Conservation (phyloP, 2,329 filamentous ascomycete genomes). For the Rhinocladiella mackenziei region DNA sequence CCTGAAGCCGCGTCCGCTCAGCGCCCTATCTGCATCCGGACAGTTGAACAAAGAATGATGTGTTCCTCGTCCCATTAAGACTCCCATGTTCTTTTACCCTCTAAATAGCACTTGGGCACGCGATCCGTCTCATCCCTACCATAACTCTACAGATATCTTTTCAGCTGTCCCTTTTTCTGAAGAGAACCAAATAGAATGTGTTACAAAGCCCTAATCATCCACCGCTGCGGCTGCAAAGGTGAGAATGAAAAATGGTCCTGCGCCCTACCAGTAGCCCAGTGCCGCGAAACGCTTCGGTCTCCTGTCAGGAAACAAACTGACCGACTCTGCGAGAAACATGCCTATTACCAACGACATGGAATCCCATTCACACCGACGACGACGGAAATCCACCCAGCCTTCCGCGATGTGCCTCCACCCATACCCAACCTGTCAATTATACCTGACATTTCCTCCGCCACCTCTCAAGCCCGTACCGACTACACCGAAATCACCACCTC, state of each 20-base stretch:
- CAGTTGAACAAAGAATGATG: background rate
- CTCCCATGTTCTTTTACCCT: too few relatives aligned
- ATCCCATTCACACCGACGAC: background rate
- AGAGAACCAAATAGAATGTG: background rate
- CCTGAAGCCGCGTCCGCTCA: too few relatives aligned
- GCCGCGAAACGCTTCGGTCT: too few relatives aligned
- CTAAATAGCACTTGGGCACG: background rate
- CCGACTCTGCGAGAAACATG: background rate
- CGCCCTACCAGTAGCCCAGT: too few relatives aligned
- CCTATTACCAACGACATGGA: background rate
- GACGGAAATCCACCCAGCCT: conserved; percentile 4
- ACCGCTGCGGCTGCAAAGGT: too few relatives aligned
- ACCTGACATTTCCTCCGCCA: too few relatives aligned
- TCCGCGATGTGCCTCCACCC: background rate
- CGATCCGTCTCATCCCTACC: background rate
- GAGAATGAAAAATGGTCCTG: too few relatives aligned
- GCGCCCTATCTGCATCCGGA: background rate
- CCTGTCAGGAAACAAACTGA: too few relatives aligned
- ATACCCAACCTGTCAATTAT: background rate
- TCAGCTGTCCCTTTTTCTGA: background rate
- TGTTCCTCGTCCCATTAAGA: too few relatives aligned
- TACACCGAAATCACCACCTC: background rate
- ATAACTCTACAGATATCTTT: background rate
- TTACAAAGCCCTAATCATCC: too few relatives aligned
- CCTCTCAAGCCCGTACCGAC: background rate